Evolutionary conservation across 495 filamentous ascomycete genomes (phyloP).

Genomic region (Neurospora tetrasperma): DNA sequence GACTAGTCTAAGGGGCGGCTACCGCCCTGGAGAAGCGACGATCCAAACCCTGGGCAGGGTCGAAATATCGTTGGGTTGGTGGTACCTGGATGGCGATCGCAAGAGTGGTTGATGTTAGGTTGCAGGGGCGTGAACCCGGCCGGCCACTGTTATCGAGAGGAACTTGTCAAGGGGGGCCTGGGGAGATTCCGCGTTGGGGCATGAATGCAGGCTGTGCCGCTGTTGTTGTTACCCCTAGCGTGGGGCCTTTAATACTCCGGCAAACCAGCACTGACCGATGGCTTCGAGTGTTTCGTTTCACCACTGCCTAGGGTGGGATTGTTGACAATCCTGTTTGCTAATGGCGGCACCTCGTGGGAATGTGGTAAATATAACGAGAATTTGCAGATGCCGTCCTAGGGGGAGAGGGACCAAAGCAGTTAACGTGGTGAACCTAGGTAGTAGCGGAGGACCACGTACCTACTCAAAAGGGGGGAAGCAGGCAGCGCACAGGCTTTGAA

Average conservation of each 20-base stretch:
- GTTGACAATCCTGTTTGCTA: not conserved
- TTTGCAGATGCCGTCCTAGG: not conserved
- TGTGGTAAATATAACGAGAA: not conserved
- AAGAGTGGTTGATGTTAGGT: constrained; percentile 1
- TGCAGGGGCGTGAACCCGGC: not conserved
- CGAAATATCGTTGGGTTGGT: not conserved
- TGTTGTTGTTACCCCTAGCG: not conserved
- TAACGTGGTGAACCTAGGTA: too few relatives aligned
- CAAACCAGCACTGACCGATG: not conserved
- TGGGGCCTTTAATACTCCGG: not conserved
- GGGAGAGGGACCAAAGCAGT: not conserved
- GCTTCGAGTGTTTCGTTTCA: not conserved
- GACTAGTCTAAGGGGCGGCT: not conserved
- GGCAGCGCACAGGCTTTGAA: not conserved
- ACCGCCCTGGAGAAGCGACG: not conserved
- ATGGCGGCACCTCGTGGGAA: not conserved
- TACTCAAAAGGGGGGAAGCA: too few relatives aligned
- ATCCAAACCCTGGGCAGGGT: not conserved
- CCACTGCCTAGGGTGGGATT: not conserved
- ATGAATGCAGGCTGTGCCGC: not conserved
- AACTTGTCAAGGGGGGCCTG: not conserved
- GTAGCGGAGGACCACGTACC: too few relatives aligned
- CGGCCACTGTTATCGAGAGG: not conserved
- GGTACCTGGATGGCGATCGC: not conserved
- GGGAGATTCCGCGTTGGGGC: not conserved